phyloP scores from a whole-genome alignment of 2,329 filamentous ascomycete species.

The Chalara sp. region DNA sequence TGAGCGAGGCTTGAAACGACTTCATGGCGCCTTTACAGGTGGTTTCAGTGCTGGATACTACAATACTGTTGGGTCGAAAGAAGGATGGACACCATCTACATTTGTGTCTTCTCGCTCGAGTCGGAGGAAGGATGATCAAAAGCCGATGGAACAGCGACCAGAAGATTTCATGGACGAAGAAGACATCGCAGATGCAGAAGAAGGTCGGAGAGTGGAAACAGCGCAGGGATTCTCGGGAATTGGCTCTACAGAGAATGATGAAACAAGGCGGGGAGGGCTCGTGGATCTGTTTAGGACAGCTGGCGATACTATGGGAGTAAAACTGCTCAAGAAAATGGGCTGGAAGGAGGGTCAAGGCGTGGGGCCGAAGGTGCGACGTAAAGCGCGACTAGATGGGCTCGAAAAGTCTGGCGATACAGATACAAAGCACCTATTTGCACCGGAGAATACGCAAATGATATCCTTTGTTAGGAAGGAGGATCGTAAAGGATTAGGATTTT shows the following conservation, averaged over 20 bases:
- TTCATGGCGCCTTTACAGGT: constrained; percentile 95
- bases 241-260: constrained; percentile 56
- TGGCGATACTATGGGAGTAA: constrained; percentile 81
- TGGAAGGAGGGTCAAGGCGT: constrained; percentile 94
- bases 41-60: constrained; percentile 97
- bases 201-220: constrained; percentile 69
- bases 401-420: constrained; percentile 33
- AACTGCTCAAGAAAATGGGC: constrained; percentile 84
- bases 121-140: constrained; percentile 61
- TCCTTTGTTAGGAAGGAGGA: constrained; percentile 59
- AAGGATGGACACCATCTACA: constrained; percentile 89
- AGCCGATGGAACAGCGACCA: constrained; percentile 50
- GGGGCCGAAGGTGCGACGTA: constrained; percentile 75
- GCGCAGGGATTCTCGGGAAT: constrained; percentile 68
- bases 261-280: constrained; percentile 43
- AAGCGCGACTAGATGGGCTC: constrained; percentile 58
- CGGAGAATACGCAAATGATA: constrained; percentile 69
- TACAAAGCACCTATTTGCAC: constrained; percentile 69
- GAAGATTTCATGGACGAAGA: constrained; percentile 99
- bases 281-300: constrained; percentile 65
- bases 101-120: constrained; percentile 86
- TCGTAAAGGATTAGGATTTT: constrained; percentile 63
- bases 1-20: constrained; percentile 79
- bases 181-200: constrained; percentile 79
- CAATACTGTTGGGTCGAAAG: constrained; percentile 96